phyloP scores from a whole-genome alignment of 257 asterid genomes.

The Knoxia roxburghii region DNA sequence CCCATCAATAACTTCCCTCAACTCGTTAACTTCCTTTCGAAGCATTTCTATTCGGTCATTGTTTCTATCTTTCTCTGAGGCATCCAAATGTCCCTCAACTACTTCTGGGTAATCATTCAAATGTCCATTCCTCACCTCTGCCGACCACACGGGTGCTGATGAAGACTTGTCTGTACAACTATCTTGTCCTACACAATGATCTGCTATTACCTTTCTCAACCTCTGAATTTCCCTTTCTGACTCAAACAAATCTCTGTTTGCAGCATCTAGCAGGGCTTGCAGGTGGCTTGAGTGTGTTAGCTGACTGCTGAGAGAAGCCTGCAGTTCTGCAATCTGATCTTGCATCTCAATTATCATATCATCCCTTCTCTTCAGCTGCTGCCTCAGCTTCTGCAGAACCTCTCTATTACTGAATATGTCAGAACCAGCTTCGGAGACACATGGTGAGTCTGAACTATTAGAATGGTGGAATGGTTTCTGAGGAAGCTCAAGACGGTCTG shows the following conservation, averaged over 20 bases:
- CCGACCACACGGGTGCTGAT: conserved; percentile 53
- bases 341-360: conserved; percentile 94
- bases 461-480: conserved; percentile 81
- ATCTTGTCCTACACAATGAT: conserved; percentile 61
- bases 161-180: conserved; percentile 43
- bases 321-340: conserved; percentile 75
- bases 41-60: conserved; percentile 65
- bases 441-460: conserved; percentile 87
- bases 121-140: conserved; percentile 45
- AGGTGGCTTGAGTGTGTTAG: conserved; percentile 65
- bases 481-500: conserved; percentile 76
- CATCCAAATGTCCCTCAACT: conserved; percentile 31
- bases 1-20: conserved; percentile 76
- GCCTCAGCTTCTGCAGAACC: conserved; percentile 86
- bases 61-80: conserved; percentile 42
- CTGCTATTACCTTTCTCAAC: conserved; percentile 77
- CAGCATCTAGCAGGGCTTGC: conserved; percentile 66
- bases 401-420: conserved; percentile 81
- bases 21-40: conserved; percentile 60
- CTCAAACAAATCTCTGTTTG: conserved; percentile 67
- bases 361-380: conserved; percentile 85
- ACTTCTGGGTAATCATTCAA: conserved; percentile 47
- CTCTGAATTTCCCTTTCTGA: conserved; percentile 86
- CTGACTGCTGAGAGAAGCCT: conserved; percentile 47
- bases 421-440: conserved; percentile 89